Conservation (phyloP, 805 yeast genomes). For the Yamadazyma endophytica region DNA sequence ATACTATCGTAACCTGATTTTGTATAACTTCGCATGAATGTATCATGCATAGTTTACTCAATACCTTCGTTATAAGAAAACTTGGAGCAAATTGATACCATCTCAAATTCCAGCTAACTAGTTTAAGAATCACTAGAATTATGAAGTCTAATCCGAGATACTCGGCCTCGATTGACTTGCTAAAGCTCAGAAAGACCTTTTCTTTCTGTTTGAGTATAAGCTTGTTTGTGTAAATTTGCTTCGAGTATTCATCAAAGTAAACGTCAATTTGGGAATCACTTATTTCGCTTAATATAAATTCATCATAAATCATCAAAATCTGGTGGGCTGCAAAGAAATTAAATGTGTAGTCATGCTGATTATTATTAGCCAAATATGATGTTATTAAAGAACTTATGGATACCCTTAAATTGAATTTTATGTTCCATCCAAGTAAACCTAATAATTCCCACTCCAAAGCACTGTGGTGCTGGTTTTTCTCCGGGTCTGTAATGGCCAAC, state of each 20-base stretch:
- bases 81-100: slow-evolving; percentile 58
- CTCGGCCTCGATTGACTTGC: slow-evolving; percentile 13
- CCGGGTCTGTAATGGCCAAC: slow-evolving; percentile 21
- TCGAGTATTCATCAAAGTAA: slow-evolving; percentile 24
- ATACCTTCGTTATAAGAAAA: slow-evolving; percentile 36
- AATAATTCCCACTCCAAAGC: slow-evolving; percentile 74
- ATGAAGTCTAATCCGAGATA: slow-evolving; percentile 30
- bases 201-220: slow-evolving; percentile 25
- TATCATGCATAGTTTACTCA: slow-evolving; percentile 38
- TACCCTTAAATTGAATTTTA: slow-evolving; percentile 34
- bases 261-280: slow-evolving; percentile 27
- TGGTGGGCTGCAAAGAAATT: slow-evolving; percentile 55
- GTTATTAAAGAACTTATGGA: slow-evolving; percentile 36
- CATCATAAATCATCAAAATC: slow-evolving; percentile 46
- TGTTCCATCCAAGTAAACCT: slow-evolving; percentile 51
- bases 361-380: slow-evolving; percentile 44
- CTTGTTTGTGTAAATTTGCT: slow-evolving; percentile 26
- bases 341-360: slow-evolving; percentile 51
- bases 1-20: slow-evolving; percentile 36
- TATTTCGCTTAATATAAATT: slow-evolving; percentile 34
- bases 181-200: slow-evolving; percentile 15
- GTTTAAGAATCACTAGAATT: slow-evolving; percentile 37
- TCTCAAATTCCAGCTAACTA: slow-evolving; percentile 59
- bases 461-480: slow-evolving; percentile 39
- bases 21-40: slow-evolving; percentile 40